Base-by-base conservation (phyloP, 768 basidiomycete genomes). In the Amanita rimosa region DNA sequence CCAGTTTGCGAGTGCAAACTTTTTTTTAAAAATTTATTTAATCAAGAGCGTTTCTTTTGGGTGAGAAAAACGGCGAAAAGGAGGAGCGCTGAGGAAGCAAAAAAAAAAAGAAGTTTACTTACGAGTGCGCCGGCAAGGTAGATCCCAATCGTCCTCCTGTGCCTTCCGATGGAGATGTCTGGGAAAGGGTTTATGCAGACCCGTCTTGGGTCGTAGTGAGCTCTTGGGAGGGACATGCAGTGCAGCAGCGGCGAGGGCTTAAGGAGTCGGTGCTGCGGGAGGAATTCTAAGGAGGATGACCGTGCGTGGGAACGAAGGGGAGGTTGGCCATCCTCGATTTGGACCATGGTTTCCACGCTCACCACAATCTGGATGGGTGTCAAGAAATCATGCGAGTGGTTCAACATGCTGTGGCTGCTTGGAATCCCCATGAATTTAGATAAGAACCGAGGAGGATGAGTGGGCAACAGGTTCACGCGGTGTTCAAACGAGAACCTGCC, bases 1-100 rank as follows among this genome's bases (percentile, higher is more conserved):
- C 92, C 95, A 98, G 64, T 89, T 90, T 24, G 91, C 94, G 16
- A 97, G 69, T 0, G 93, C 89, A 64, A 97, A 98, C 94, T 49
- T 24, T n/a, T n/a, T n/a, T n/a, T n/a, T n/a, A n/a, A n/a, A n/a
- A n/a, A n/a, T n/a, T n/a, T n/a, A n/a, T n/a, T n/a, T n/a, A n/a
- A n/a, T n/a, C n/a, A n/a, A n/a, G n/a, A n/a, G n/a, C n/a, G n/a
- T n/a, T n/a, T n/a, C n/a, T n/a, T n/a, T n/a, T n/a, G n/a, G n/a
- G n/a, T n/a, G n/a, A n/a, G n/a, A n/a, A n/a, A n/a, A n/a, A n/a
- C n/a, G n/a, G n/a, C n/a, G n/a, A n/a, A n/a, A n/a, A n/a, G n/a
- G n/a, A n/a, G n/a, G n/a, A n/a, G n/a, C n/a, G n/a, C n/a, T 5
- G 22, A 24, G 22, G 22, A 5, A 24, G 22, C n/a, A n/a, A n/a